These are phyloP conservation scores for Xylariaceae sp. DNA, from an alignment of 2,329 filamentous ascomycete species.

Conservation along the genomic window DNA sequence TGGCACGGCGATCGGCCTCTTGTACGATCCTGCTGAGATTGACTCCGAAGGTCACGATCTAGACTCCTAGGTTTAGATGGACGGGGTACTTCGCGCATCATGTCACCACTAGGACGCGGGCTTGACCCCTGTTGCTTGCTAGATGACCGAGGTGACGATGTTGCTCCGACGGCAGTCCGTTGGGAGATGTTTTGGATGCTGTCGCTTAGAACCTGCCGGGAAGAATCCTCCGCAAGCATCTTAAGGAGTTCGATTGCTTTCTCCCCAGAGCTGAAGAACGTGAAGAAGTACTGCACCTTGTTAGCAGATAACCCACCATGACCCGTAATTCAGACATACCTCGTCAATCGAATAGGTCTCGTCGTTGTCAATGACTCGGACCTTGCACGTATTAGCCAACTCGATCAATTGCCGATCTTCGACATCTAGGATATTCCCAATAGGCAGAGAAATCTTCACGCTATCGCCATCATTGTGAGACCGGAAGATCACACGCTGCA, in stretches of 20 bases:
- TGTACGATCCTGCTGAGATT: constrained; percentile 59
- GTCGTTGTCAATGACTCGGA: constrained; percentile 86
- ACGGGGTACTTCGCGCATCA: constrained; percentile 46
- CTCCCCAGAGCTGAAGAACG: constrained; percentile 81
- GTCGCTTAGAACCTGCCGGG: constrained; percentile 39
- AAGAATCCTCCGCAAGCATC: constrained; percentile 62
- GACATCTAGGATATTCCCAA: constrained; percentile 84
- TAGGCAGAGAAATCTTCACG: constrained; percentile 89
- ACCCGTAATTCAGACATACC: constrained; percentile 39
- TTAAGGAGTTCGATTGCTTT: constrained; percentile 77
- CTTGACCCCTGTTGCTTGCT: constrained; percentile 41
- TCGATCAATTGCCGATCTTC: constrained; percentile 88
- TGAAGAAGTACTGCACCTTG: constrained; percentile 80
- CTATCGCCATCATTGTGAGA: constrained; percentile 96
- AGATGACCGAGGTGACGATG: constrained; percentile 50
- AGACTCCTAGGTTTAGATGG: constrained; percentile 46
- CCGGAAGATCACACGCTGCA: constrained; percentile 92
- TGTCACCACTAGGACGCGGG: constrained; percentile 52
- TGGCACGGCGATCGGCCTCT: constrained; percentile 48
- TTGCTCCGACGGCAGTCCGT: constrained; percentile 37
- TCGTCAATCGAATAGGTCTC: constrained; percentile 95
- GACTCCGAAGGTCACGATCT: constrained; percentile 44
- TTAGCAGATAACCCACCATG: constrained; percentile 22
- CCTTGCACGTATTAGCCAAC: constrained; percentile 88
- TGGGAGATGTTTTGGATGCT: constrained; percentile 7